Base-by-base conservation (phyloP, 257 asterid species). In the Solanum piurae region DNA sequence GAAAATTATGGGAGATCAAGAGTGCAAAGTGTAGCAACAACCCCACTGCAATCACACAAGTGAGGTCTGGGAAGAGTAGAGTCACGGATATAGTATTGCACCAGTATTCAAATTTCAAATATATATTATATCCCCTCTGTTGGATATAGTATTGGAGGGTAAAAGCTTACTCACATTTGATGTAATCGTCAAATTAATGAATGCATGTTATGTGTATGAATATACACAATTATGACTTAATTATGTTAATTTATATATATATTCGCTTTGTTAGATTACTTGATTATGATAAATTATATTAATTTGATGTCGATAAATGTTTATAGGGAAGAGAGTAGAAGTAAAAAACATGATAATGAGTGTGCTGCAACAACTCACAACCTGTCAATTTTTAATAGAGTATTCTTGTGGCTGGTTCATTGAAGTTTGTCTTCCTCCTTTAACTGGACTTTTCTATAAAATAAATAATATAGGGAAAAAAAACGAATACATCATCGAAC, bases 261-360 rank as follows among this genome's bases (percentile, higher is more conserved):
- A 52, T 52, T 1, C 0, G 6, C 29, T 60, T 60, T 23, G n/a
- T 60, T 23, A 60, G 23, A 0, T 60, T 60, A 60, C 6, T 21
- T 23, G 12, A 23, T 23, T 9, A 60, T 23, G 69, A 60, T 60
- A 60, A 60, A 60, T 23, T 60, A 60, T 60, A 60, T 60, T 60
- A 60, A 60, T 60, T 1, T 60, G 69, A 60, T 21, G 27, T 0
- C 12, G 0, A 0, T 7, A 58, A 64, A 11, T 66, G 2, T 27
- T 66, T 66, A 25, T 12, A 14, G 6, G 20, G 9, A 66, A 9
- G n/a, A 52, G 62, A 16, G 62, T 52, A 52, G 21, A 52, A 52
- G 62, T 52, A 52, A 52, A 52, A 52, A 52, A 52, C 31, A 23
- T 10, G 27, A 62, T 62, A 62, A 23, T 2, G 71, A 62, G 31